A percentile compares a stretch with the other conserved stretches of the same genome.
Conservation (phyloP, 768 basidiomycete species). For the Russula olivacea region DNA sequence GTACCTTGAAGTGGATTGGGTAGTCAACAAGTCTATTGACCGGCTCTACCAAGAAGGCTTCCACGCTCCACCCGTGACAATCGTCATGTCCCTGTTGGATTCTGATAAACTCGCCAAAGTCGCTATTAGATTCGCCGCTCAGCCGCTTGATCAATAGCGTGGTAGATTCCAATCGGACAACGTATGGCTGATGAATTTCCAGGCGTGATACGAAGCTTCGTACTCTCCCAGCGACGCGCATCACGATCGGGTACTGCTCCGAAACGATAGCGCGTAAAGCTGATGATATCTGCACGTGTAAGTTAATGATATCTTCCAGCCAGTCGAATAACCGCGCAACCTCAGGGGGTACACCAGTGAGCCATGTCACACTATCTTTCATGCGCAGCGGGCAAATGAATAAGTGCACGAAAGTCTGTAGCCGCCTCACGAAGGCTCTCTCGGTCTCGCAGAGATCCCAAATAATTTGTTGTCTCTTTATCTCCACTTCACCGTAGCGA, state of each 20-base stretch:
- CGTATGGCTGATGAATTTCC: constrained; percentile 84
- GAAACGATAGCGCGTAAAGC: constrained; percentile 41
- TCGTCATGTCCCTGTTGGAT: constrained; percentile 54
- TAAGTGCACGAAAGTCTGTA: constrained; percentile 59
- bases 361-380: constrained; percentile 67
- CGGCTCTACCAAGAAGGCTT: constrained; percentile 68
- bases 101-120: constrained; percentile 81
- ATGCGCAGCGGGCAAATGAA: constrained; percentile 76
- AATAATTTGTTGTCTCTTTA: constrained; percentile 59
- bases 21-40: constrained; percentile 66
- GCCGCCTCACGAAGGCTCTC: constrained; percentile 55
- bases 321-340: constrained; percentile 76
- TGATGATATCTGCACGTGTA: constrained; percentile 61
- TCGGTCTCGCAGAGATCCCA: constrained; percentile 67
- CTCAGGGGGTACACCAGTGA: constrained; percentile 67
- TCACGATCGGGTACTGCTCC: constrained; percentile 41
- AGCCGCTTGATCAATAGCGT: constrained; percentile 47
- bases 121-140: constrained; percentile 45
- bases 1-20: constrained; percentile 66
- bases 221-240: constrained; percentile 53
- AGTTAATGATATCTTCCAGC: constrained; percentile 78
- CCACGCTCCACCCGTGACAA: constrained; percentile 58
- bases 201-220: constrained; percentile 56
- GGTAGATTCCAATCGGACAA: constrained; percentile 63
- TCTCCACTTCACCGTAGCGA: constrained; percentile 45